Percentiles rank a stretch among this genome's conserved stretches.
These are phyloP conservation scores for Ophiosphaerella narmari DNA, from an alignment of 2,329 filamentous ascomycete species.

Conservation along the genomic window DNA sequence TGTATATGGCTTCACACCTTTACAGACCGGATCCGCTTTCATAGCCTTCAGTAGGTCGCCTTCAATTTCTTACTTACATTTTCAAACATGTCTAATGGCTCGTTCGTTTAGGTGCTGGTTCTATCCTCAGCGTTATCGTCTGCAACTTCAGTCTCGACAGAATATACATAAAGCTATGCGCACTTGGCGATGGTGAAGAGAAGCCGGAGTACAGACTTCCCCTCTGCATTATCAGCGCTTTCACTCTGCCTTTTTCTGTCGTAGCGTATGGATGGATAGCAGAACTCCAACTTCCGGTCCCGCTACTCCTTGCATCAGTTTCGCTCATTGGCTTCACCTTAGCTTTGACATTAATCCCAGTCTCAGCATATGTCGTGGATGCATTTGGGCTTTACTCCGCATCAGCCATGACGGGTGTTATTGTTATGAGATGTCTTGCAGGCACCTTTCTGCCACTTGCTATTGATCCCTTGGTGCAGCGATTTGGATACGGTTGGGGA, in stretches of 20 bases:
- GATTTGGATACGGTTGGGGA: constrained; percentile 59
- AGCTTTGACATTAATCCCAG: constrained; percentile 55
- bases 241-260: constrained; percentile 54
- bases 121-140: constrained; percentile 53
- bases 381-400: constrained; percentile 62
- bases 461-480: constrained; percentile 53
- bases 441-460: constrained; percentile 62
- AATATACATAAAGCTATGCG: constrained; percentile 57
- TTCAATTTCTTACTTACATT: not conserved
- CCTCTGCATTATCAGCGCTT: constrained; percentile 53
- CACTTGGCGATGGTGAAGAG: constrained; percentile 47
- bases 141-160: constrained; percentile 59
- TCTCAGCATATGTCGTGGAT: constrained; percentile 63
- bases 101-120: constrained; percentile 50
- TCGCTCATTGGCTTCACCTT: constrained; percentile 54
- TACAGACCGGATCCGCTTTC: constrained; percentile 59
- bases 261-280: constrained; percentile 59
- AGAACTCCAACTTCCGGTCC: constrained; percentile 50
- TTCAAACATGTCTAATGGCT: constrained; percentile 5
- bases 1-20: constrained; percentile 53
- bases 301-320: constrained; percentile 51
- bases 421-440: constrained; percentile 60
- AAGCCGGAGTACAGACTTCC: constrained; percentile 62
- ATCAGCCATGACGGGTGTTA: constrained; percentile 61
- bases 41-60: constrained; percentile 56